Evolutionary conservation across 2,329 filamentous ascomycete species (phyloP).

Genomic region (Saccharata proteae): DNA sequence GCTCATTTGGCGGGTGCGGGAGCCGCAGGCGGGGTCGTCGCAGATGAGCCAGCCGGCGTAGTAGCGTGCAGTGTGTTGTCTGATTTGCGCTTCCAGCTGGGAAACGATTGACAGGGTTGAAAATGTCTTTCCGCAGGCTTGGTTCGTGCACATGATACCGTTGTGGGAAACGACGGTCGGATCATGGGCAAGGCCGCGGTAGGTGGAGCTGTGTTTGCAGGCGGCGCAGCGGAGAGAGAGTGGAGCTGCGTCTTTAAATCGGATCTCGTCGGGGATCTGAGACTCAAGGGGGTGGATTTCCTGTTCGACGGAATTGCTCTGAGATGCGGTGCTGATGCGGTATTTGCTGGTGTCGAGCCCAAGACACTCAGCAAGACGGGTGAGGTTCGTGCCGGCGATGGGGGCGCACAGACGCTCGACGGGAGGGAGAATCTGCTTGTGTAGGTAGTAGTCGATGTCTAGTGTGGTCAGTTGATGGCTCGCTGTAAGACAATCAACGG

Average conservation of each 20-base stretch:
- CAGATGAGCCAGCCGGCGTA: conserved; percentile 89
- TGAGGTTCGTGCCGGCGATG: conserved; percentile 82
- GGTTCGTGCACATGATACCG: conserved; percentile 59
- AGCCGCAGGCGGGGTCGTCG: conserved; percentile 76
- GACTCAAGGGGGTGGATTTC: conserved; percentile 88
- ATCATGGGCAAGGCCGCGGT: conserved; percentile 56
- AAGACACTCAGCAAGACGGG: conserved; percentile 81
- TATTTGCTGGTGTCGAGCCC: conserved; percentile 87
- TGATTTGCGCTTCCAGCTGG: conserved; percentile 76
- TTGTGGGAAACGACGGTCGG: conserved; percentile 52
- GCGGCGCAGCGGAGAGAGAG: conserved; percentile 68
- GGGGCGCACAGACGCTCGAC: conserved; percentile 96
- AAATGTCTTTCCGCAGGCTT: conserved; percentile 52
- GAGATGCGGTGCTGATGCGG: conserved; percentile 50
- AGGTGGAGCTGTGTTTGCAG: conserved; percentile 61
- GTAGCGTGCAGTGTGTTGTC: conserved; percentile 66
- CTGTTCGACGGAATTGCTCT: conserved; percentile 28
- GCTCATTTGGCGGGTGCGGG: conserved; percentile 79
- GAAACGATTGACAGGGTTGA: conserved; percentile 64
- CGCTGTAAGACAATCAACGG: too few species aligned
- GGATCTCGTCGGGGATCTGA: conserved; percentile 81
- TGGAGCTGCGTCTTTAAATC: conserved; percentile 71
- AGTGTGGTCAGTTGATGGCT: neutral
- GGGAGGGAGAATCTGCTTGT: conserved; percentile 96
- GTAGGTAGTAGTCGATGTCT: conserved; percentile 95